Evolutionary conservation across 2,329 filamentous ascomycete species (phyloP).

Genomic region (Aureobasidium subglaciale): DNA sequence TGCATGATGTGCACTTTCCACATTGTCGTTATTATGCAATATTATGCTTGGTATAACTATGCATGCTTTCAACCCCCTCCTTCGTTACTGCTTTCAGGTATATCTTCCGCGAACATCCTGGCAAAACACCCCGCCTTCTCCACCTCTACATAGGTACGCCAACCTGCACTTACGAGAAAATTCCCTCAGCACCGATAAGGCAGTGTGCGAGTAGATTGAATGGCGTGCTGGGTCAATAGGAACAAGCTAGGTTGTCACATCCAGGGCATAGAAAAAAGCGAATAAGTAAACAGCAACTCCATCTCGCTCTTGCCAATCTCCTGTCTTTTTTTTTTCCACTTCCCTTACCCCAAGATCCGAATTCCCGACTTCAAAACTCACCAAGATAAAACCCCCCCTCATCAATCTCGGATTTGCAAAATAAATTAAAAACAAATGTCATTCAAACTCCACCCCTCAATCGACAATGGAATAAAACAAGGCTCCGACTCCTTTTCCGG

Average conservation of each 20-base stretch:
- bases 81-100: background rate
- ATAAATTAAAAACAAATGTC: conserved; percentile 17
- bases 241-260: background rate
- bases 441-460: conserved; percentile 51
- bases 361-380: background rate
- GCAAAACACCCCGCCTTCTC: background rate
- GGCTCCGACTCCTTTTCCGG: conserved; percentile 50
- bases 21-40: no score
- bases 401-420: background rate
- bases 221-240: background rate
- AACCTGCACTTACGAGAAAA: background rate
- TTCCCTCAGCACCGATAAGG: background rate
- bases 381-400: background rate
- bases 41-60: no score
- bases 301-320: no score
- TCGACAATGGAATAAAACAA: conserved; percentile 56
- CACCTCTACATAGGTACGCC: conserved; percentile 1
- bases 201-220: background rate
- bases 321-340: background rate
- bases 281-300: background rate
- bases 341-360: background rate
- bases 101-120: background rate
- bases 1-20: no score
- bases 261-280: background rate
- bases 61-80: no score